Evolutionary conservation across 345 rosid species (phyloP), one percentile per base, ranked within the genome.

Genomic region (Clausena lansium): DNA sequence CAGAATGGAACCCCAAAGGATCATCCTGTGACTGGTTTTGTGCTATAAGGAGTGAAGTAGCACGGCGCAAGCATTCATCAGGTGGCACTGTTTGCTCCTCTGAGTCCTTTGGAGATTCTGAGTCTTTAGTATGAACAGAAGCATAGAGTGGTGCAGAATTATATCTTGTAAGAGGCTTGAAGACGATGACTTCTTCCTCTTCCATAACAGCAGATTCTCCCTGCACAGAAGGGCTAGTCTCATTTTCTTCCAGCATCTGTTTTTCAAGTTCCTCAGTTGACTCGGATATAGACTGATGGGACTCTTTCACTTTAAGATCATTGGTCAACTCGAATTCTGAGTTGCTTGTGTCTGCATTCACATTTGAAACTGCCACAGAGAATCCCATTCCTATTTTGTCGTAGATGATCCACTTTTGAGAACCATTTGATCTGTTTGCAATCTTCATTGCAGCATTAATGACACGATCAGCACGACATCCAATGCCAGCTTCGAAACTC

Each of bases 111-210:
- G 73, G 76, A 78, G 85, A 80, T 61, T 73, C 65, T 62, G 79
- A 79, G 70, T 70, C 82, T 70, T 79, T 82, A 35, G 70, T 54
- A 22, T 64, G 76, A 55, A 74, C 71, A 71, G 78, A 81, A 52
- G 78, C 82, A 82, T 77, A 79, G 71, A 88, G 80, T 4, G 99
- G 99, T 75, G 92, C 98, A 35, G 99, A 95, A 65, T 92, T 93
- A 85, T 89, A 83, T 78, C 98, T 88, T 63, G 89, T 82, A 55
- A 93, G 95, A 71, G 99, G 99, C 88, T 92, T 90, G 86, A 95
- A 93, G 73, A 95, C 96, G 84, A 95, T 95, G 80, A 93, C 95
- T 85, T 93, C 98, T 81, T 95, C 97, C 77, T 95, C 99, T 73
- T 95, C 99, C 58, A 74, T n/a, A 38, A 84, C 81, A 76, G 78